Percentiles rank a stretch among this genome's conserved stretches.
Evolutionary conservation across 768 basidiomycete species (phyloP).

Genomic region (Podaxis carcinomalis): DNA sequence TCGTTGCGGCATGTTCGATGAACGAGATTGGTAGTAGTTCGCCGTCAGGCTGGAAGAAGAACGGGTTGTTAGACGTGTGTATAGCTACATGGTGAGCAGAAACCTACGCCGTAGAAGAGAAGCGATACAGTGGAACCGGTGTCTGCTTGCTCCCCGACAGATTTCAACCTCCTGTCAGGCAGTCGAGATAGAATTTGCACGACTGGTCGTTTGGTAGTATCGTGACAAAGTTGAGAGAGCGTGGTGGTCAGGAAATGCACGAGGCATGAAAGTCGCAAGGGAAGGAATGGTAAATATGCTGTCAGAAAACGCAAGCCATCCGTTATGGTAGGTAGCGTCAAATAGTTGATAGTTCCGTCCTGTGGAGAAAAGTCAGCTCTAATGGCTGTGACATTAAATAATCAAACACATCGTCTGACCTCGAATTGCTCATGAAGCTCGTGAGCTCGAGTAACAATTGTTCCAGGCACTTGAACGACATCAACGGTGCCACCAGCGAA

Average conservation of each 20-base stretch:
- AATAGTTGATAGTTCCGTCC: constrained; percentile 86
- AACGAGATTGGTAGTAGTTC: constrained; percentile 69
- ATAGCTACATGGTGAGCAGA: neutral
- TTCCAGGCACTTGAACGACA: constrained; percentile 79
- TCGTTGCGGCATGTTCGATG: constrained; percentile 65
- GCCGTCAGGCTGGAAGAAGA: constrained; percentile 48
- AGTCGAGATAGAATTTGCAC: constrained; percentile 64
- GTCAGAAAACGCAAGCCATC: constrained; percentile 75
- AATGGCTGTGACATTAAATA: neutral
- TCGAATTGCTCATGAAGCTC: constrained; percentile 74
- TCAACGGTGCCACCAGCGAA: constrained; percentile 83
- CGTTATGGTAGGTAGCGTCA: constrained; percentile 72
- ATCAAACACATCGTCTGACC: constrained; percentile 31
- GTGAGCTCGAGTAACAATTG: constrained; percentile 53
- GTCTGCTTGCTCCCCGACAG: constrained; percentile 63
- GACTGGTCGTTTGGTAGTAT: constrained; percentile 52
- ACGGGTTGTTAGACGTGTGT: neutral
- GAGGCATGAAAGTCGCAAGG: constrained; percentile 68
- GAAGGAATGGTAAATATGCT: constrained; percentile 76
- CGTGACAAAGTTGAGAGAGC: constrained; percentile 57
- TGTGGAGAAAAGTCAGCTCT: constrained; percentile 23
- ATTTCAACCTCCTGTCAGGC: constrained; percentile 48
- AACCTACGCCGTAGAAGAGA: constrained; percentile 58
- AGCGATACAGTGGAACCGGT: constrained; percentile 60
- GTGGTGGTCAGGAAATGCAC: constrained; percentile 55